Conservation (phyloP, 1,284 basidiomycete species). For the Quambalaria eucalypti region DNA sequence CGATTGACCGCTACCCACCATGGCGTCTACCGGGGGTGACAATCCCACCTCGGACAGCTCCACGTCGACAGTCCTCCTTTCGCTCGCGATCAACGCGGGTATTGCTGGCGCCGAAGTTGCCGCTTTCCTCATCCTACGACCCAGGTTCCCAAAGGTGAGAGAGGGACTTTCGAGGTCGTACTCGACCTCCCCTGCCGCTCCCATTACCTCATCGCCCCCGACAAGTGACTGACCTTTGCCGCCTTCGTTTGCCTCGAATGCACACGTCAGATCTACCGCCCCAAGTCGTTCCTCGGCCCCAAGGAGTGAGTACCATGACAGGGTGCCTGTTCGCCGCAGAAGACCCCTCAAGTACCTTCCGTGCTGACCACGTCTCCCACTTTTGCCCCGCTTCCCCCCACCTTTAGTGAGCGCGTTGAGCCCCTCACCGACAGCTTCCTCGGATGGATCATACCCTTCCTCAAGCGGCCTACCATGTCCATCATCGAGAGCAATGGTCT, state of each 20-base stretch:
- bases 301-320: slow-evolving; percentile 12
- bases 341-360: too few species aligned
- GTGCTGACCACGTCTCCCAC: not conserved
- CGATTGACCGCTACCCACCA: not conserved
- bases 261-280: slow-evolving; percentile 44
- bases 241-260: not conserved
- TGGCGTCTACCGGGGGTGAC: not conserved
- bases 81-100: slow-evolving; percentile 41
- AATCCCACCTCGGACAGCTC: slow-evolving; percentile 14
- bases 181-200: not conserved
- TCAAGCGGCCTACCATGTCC: slow-evolving; percentile 38
- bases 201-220: not conserved
- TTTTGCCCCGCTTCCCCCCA: too few species aligned
- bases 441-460: slow-evolving; percentile 47
- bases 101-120: slow-evolving; percentile 39
- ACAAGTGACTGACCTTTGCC: not conserved
- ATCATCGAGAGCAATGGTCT: slow-evolving; percentile 62
- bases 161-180: not conserved
- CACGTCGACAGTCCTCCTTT: slow-evolving; percentile 41
- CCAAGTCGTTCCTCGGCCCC: slow-evolving; percentile 44
- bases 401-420: slow-evolving; percentile 30
- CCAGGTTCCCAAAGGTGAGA: slow-evolving; percentile 35
- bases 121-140: slow-evolving; percentile 47
- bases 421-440: slow-evolving; percentile 46
- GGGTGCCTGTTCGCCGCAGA: not conserved